Evolutionary conservation across 139 green algal species (phyloP).

Genomic region (Desmodesmus armatus): DNA sequence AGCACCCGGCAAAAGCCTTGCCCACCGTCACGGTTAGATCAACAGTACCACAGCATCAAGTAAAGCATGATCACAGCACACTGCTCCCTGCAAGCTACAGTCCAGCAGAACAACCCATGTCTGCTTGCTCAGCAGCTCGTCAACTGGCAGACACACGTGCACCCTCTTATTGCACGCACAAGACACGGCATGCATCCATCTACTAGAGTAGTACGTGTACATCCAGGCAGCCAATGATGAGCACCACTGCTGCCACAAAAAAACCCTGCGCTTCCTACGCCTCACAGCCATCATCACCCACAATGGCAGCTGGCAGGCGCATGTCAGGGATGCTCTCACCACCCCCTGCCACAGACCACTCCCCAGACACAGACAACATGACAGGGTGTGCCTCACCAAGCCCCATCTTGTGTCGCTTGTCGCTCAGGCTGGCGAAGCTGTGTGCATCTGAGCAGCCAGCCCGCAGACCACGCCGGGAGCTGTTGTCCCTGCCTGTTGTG

Average conservation of each 20-base stretch:
- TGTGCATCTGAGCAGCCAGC: neutral
- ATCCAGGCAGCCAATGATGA: no score
- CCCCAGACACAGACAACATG: neutral
- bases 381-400: neutral
- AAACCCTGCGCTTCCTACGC: neutral
- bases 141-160: no score
- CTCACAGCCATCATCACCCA: neutral
- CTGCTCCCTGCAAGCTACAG: no score
- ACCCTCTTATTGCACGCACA: no score
- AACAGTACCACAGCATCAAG: no score
- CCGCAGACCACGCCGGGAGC: neutral
- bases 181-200: no score
- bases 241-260: neutral
- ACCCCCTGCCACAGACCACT: neutral
- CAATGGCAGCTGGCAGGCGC: conserved; percentile 3
- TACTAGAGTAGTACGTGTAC: no score
- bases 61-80: no score
- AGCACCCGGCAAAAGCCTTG: no score
- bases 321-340: conserved; percentile 2
- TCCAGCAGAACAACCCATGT: no score
- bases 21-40: no score
- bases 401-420: neutral
- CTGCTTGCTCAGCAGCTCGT: no score
- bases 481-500: neutral
- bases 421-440: neutral